Evolutionary conservation across 2,329 filamentous ascomycete genomes (phyloP).

Genomic region (Colletotrichum chlorophyti): DNA sequence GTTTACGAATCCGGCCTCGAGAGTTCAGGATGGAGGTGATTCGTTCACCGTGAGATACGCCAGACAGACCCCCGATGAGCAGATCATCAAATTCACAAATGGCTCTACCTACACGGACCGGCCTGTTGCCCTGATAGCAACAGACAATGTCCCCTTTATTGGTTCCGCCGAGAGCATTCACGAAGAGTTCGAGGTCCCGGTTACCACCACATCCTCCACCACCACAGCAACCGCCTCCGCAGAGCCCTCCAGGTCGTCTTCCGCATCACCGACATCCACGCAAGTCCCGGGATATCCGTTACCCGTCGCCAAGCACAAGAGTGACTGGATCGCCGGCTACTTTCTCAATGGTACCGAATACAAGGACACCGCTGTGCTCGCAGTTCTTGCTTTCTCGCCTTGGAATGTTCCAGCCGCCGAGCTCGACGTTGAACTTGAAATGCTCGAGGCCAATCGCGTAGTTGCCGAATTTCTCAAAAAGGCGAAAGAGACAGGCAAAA

Average conservation of each 20-base stretch:
- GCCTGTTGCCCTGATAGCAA: neutral
- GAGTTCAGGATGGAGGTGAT: neutral
- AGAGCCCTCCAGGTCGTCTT: no score
- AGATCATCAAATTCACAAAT: conserved; percentile 25
- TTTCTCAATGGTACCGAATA: conserved; percentile 37
- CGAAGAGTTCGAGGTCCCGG: conserved; percentile 12
- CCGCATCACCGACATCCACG: neutral
- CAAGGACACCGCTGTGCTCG: conserved; percentile 36
- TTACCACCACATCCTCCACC: neutral
- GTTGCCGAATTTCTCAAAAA: conserved; percentile 51
- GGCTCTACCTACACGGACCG: conserved; percentile 1
- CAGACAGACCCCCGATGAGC: neutral
- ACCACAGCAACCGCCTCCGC: neutral
- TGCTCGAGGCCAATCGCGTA: conserved; percentile 29
- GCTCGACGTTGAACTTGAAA: conserved; percentile 4
- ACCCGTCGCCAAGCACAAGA: conserved; percentile 33
- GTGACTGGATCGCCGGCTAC: conserved; percentile 35
- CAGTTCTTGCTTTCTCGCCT: conserved; percentile 32
- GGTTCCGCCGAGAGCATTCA: conserved; percentile 6
- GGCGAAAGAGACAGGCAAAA: conserved; percentile 55
- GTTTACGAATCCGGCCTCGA: conserved; percentile 11
- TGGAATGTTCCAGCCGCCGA: no score
- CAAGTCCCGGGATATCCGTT: conserved; percentile 34
- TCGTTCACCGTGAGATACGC: neutral
- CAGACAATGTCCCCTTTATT: neutral